Base-by-base conservation (phyloP, 2,329 filamentous ascomycete genomes). In the Epicoccum nigrum region DNA sequence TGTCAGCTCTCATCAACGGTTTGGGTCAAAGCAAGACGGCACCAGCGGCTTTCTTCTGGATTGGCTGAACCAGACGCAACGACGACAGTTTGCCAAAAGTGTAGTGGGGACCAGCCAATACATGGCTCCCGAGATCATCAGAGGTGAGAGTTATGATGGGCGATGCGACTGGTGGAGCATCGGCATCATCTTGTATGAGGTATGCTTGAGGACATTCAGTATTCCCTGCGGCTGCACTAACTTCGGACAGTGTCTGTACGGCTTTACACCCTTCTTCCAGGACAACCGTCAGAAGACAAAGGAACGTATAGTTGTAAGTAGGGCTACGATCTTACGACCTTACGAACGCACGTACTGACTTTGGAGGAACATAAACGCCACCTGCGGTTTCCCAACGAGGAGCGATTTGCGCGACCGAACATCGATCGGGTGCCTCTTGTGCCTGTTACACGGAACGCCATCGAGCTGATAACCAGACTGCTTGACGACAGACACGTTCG, bases 141-240 rank as follows among this genome's bases (percentile, higher is more conserved):
- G 83, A 59, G 90, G 92, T 21, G 83, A 91, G 40, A 77, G 82
- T 30, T 97, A 97, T 71, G 94, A 97, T 74, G 93, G 90, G 23
- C 83, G 93, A 67, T 97, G 93, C 74, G 93, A 97, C 74, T 97
- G 84, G 91, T 97, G 90, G 93, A 97, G 92, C 74, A 84, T 97
- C 62, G 93, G 92, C 45, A 86, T 97, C 68, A 97, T 97, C 67
- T 75, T 97, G 49, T 97, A 90, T 67, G 93, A 97, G 73, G 83
- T 83, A 63, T 46, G 68, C 58, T 20, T 16, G 8, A 20, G 2
- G 7, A 2, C 7, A 0, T 20, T 25, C 2, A 20, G 15, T 27
- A 40, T 16, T 1, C 5, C 1, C 15, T 9, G 23, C 23, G 23
- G 15, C 30, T 23, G 4, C 7, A 16, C 31, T 32, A 7, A 37